Evolutionary conservation across 2,329 filamentous ascomycete genomes (phyloP), one percentile per base, ranked within the genome.

Genomic region (Rhinocladiella similis): DNA sequence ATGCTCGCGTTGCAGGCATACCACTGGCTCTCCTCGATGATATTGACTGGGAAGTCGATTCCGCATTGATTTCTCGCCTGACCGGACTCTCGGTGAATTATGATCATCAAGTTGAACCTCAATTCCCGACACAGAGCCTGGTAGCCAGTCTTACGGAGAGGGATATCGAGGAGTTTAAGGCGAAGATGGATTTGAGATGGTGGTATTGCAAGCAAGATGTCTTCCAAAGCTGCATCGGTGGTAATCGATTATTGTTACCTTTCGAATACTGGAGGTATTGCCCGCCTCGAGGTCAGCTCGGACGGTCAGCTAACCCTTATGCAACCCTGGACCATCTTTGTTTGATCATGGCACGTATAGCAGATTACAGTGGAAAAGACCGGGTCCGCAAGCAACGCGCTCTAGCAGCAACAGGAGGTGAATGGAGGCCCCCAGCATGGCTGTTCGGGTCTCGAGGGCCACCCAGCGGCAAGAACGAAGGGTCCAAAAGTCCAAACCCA

Each of bases 131-230:
- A 59, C 46, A 45, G 43, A 48, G 14, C 10, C 39, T 39, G 7
- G 22, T 42, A 47, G 60, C 43, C 14, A 61, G 72, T 51, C 75
- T 77, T 27, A 72, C 73, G 9, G 68, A 70, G 14, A 77, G 77
- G 59, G 92, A 97, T 59, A 80, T 96, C 47, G 86, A 90, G 60
- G 86, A 83, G 39, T 96, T 89, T 67, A 89, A 94, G 66, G 87
- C 89, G 14, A 79, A 94, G 38, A 85, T 89, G 62, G 94, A 97
- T 72, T 75, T 97, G 4, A 95, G 89, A 69, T 99, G 93, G 92
- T 97, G 91, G 89, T 97, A 92, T 70, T 87, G 84, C 66, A 96
- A 96, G 72, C 94, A 97, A 78, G 94, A 97, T 70, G 85, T 89
- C 7, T 95, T 93, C 65, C 93, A 97, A 70, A 91, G 90, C 69